Evolutionary conservation across 192 early-diverging fungal species (phyloP).

Genomic region (Jimgerdemannia flammicorona): DNA sequence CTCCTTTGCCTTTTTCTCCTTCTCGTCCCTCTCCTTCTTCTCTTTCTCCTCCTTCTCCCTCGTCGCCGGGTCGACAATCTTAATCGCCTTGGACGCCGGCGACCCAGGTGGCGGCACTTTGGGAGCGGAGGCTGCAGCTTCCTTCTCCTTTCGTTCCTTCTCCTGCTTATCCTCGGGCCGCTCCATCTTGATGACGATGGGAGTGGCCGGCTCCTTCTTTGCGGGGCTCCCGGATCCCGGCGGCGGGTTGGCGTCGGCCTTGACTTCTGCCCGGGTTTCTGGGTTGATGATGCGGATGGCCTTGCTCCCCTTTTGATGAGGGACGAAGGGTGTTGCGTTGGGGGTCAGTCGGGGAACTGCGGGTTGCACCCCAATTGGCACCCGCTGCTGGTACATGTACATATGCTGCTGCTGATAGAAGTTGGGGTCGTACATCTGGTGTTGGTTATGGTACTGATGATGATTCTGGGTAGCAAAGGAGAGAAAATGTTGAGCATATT

Average conservation of each 20-base stretch:
- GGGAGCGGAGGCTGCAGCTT: slow-evolving; percentile 3
- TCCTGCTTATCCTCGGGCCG: slow-evolving; percentile 31
- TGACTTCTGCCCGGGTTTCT: slow-evolving; percentile 64
- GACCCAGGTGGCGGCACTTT: slow-evolving; percentile 14
- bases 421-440: too few relatives aligned
- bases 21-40: slow-evolving; percentile 19
- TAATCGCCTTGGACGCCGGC: slow-evolving; percentile 26
- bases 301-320: slow-evolving; percentile 32
- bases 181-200: slow-evolving; percentile 18
- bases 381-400: too few relatives aligned
- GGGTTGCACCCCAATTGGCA: too few relatives aligned
- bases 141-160: slow-evolving; percentile 23
- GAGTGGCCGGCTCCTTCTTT: slow-evolving; percentile 18
- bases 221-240: slow-evolving; percentile 16
- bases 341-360: slow-evolving; percentile 2
- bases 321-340: slow-evolving; percentile 24
- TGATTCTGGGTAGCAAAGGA: too few relatives aligned
- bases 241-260: slow-evolving; percentile 34
- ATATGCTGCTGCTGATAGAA: too few relatives aligned
- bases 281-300: slow-evolving; percentile 78
- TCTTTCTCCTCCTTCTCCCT: slow-evolving; percentile 43
- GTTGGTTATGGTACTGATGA: too few relatives aligned
- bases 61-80: slow-evolving; percentile 49
- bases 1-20: slow-evolving; percentile 24
- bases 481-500: too few relatives aligned